Conservation (phyloP, 345 rosid genomes). For the Eucalyptus tenuipes region DNA sequence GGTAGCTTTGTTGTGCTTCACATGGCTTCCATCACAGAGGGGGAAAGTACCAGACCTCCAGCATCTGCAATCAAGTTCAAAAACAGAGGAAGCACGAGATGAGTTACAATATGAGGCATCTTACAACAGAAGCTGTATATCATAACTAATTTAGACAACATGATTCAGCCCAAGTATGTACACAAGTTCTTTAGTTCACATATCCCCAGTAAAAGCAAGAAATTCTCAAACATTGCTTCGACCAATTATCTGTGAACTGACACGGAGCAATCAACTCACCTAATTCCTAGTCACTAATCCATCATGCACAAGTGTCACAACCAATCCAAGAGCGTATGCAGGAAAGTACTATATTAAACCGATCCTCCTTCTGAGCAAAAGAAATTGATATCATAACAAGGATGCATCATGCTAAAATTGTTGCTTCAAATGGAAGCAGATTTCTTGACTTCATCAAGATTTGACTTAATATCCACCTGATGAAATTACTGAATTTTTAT, state of each 20-base stretch:
- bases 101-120: background rate
- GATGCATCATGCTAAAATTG: background rate
- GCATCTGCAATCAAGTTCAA: slow-evolving; percentile 30
- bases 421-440: background rate
- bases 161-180: background rate
- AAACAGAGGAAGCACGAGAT: background rate
- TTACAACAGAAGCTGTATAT: background rate
- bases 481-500: background rate
- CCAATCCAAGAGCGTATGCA: background rate
- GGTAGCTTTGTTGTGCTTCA: slow-evolving; percentile 89
- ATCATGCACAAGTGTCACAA: background rate
- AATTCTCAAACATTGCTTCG: background rate
- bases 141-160: background rate
- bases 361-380: background rate
- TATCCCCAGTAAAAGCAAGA: background rate
- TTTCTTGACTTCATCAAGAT: background rate
- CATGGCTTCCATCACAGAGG: slow-evolving; percentile 82
- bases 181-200: background rate
- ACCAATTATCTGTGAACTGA: background rate
- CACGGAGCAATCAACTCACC: background rate
- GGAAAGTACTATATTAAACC: background rate
- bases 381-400: background rate
- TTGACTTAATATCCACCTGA: background rate
- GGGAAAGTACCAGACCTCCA: slow-evolving; percentile 95
- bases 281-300: background rate